Percentiles rank a stretch among this genome's conserved stretches.
These are phyloP conservation scores for Hyphodiscus sp. DNA, from an alignment of 2,329 filamentous ascomycete species.

Conservation along the genomic window DNA sequence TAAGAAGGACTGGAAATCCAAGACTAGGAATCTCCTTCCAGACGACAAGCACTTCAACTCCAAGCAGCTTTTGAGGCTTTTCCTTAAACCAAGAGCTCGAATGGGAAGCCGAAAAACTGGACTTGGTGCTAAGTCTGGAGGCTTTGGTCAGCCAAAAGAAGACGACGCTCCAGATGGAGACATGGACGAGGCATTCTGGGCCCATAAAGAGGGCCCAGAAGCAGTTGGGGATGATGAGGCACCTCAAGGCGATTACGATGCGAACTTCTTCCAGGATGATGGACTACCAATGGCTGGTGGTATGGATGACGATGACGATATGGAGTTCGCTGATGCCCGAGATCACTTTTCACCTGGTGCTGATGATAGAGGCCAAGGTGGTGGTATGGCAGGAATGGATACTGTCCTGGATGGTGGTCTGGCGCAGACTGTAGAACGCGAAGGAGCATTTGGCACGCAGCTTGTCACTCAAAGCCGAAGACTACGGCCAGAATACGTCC, in stretches of 20 bases:
- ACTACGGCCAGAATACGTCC: conserved; percentile 60
- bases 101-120: conserved; percentile 60
- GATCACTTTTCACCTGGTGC: conserved; percentile 69
- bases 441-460: conserved; percentile 54
- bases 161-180: conserved; percentile 61
- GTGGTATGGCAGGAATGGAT: conserved; percentile 41
- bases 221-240: conserved; percentile 48
- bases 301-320: conserved; percentile 56
- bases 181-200: conserved; percentile 96
- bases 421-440: conserved; percentile 34
- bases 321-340: conserved; percentile 72
- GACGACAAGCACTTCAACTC: conserved; percentile 99
- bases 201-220: conserved; percentile 52
- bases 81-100: conserved; percentile 88
- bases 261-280: conserved; percentile 95
- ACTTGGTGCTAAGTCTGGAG: conserved; percentile 38
- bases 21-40: conserved; percentile 84
- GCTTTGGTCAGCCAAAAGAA: conserved; percentile 41
- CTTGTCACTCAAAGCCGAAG: conserved; percentile 59
- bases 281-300: conserved; percentile 61
- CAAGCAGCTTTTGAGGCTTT: conserved; percentile 78
- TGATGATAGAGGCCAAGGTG: conserved; percentile 37
- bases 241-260: conserved; percentile 79
- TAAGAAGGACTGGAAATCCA: conserved; percentile 93
- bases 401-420: conserved; percentile 46